Conservation (phyloP, 495 filamentous ascomycete species). For the Penicillium longicatenatum region DNA sequence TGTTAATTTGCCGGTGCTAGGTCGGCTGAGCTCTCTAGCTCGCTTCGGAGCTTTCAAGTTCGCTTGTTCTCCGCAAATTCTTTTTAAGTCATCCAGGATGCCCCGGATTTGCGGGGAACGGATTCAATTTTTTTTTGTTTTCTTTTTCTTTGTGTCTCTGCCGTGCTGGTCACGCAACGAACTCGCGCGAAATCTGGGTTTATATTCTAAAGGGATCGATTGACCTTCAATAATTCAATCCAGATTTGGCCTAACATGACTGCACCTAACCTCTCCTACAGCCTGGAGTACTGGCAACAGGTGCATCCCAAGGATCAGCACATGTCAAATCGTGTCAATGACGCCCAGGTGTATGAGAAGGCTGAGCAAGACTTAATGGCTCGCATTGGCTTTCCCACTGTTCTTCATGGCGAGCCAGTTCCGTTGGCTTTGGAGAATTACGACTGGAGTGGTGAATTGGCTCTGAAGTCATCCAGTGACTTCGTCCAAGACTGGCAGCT, state of each 20-base stretch:
- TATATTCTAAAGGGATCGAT: no score
- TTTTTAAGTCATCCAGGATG: slow-evolving; percentile 14
- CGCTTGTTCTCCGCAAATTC: slow-evolving; percentile 25
- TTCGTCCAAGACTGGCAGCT: neutral
- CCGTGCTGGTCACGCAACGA: neutral
- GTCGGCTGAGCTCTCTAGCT: neutral
- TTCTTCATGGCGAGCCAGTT: slow-evolving; percentile 4
- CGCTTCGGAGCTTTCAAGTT: slow-evolving; percentile 7
- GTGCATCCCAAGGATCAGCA: neutral
- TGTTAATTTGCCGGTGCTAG: slow-evolving; percentile 15
- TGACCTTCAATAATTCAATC: no score
- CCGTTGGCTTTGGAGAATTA: slow-evolving; percentile 5
- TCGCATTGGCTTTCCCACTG: neutral
- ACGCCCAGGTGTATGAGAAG: neutral
- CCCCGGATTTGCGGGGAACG: slow-evolving; percentile 24
- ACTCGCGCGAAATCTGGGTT: neutral
- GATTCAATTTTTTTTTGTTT: neutral
- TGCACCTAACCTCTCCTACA: neutral
- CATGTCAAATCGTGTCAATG: neutral
- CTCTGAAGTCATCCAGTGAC: neutral
- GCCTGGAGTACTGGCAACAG: neutral
- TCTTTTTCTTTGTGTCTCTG: neutral
- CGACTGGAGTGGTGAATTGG: slow-evolving; percentile 9
- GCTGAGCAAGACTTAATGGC: neutral
- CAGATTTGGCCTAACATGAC: neutral